phyloP scores from a whole-genome alignment of 2,329 filamentous ascomycete species.

The Aspergillus pseudotamarii region DNA sequence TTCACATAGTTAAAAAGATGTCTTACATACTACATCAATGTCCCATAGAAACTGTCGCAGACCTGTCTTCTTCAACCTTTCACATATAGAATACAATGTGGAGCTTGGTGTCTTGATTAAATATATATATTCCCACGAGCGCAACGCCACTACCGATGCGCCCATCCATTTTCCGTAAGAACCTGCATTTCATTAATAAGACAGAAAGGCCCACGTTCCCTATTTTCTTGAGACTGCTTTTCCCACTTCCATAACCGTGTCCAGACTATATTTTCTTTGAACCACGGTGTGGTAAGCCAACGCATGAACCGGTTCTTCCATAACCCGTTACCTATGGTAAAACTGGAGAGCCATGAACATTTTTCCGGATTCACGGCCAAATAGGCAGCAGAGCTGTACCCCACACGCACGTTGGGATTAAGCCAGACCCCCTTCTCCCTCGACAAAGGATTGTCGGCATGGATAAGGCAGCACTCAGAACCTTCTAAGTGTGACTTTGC shows the following conservation, averaged over 20 bases:
- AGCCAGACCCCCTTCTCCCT: constrained; percentile 60
- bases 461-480: constrained; percentile 64
- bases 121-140: not conserved
- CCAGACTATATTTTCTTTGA: not conserved
- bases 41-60: too few relatives aligned
- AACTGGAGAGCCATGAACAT: not conserved
- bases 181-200: constrained; percentile 56
- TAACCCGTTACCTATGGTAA: not conserved
- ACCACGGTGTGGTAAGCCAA: constrained; percentile 1
- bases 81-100: too few relatives aligned
- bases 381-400: constrained; percentile 61
- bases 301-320: constrained; percentile 6
- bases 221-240: not conserved
- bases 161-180: constrained; percentile 9
- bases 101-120: too few relatives aligned
- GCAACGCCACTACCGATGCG: constrained; percentile 5
- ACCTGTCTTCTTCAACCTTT: too few relatives aligned
- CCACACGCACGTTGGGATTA: constrained; percentile 71
- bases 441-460: constrained; percentile 66
- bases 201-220: constrained; percentile 54
- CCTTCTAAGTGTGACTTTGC: constrained; percentile 60
- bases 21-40: too few relatives aligned
- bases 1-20: too few relatives aligned
- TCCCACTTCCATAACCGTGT: constrained; percentile 1
- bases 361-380: constrained; percentile 39